These are phyloP conservation scores for Cercospora sp. DNA, from an alignment of 2,329 filamentous ascomycete genomes.

Conservation along the genomic window DNA sequence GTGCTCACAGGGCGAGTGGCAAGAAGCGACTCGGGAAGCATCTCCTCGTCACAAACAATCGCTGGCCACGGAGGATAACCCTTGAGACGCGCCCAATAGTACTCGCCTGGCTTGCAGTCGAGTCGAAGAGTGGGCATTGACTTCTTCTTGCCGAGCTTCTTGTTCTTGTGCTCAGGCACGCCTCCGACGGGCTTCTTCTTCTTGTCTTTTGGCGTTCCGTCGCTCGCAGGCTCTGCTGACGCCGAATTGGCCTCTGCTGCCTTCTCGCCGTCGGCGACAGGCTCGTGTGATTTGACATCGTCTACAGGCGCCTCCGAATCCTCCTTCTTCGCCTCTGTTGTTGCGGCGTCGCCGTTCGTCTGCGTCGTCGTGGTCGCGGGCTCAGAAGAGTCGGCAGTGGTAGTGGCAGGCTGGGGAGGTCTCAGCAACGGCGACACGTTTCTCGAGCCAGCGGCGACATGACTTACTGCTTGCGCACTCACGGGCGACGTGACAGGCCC, in stretches of 20 bases:
- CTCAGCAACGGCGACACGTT: conserved; percentile 28
- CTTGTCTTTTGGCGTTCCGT: conserved; percentile 38
- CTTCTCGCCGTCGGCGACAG: conserved; percentile 29
- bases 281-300: conserved; percentile 32
- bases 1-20: conserved; percentile 81
- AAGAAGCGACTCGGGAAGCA: conserved; percentile 79
- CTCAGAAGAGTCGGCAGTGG: conserved; percentile 20
- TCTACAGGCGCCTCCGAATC: conserved; percentile 33
- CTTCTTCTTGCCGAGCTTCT: conserved; percentile 84
- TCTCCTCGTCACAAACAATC: conserved; percentile 89
- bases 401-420: conserved; percentile 26
- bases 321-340: conserved; percentile 27
- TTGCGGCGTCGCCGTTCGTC: conserved; percentile 30
- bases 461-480: conserved; percentile 35
- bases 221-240: conserved; percentile 24
- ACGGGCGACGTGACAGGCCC: conserved; percentile 29
- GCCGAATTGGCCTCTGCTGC: conserved; percentile 28
- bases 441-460: conserved; percentile 12
- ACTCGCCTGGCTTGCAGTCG: conserved; percentile 84
- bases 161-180: conserved; percentile 66
- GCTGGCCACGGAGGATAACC: conserved; percentile 93
- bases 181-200: conserved; percentile 63
- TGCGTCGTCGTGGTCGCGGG: conserved; percentile 22
- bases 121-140: conserved; percentile 67
- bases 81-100: conserved; percentile 90